These are phyloP conservation scores for Lactarius vividus DNA, from an alignment of 768 basidiomycete species.

Conservation along the genomic window DNA sequence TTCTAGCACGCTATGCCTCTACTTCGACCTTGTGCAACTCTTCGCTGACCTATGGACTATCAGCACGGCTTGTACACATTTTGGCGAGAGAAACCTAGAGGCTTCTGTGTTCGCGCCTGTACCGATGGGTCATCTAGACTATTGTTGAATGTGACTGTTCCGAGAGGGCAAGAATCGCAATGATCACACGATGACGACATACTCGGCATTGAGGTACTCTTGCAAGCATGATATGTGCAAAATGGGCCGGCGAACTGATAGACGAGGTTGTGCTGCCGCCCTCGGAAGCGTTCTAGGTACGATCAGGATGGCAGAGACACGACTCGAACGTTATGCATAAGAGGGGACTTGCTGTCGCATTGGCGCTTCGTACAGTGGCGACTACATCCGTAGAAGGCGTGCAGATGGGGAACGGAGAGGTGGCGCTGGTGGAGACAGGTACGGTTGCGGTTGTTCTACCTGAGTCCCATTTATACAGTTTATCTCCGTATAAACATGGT, in stretches of 20 bases:
- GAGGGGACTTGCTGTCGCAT: not conserved
- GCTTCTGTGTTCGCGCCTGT: constrained; percentile 9
- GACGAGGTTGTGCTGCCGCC: constrained; percentile 13
- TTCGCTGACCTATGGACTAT: constrained; percentile 14
- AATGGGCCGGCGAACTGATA: not conserved
- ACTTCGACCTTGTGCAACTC: constrained; percentile 10
- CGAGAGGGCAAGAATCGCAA: not conserved
- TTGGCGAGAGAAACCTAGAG: constrained; percentile 20
- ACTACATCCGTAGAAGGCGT: not conserved
- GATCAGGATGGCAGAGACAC: not conserved
- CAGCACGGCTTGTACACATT: constrained; percentile 9
- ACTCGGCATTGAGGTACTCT: constrained; percentile 8
- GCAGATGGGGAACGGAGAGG: constrained; percentile 10
- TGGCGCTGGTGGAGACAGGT: constrained; percentile 13
- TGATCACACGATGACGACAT: not conserved
- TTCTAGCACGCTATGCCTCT: constrained; percentile 11
- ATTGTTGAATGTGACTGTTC: constrained; percentile 15
- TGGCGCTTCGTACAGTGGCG: too few relatives aligned
- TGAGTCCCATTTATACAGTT: not conserved
- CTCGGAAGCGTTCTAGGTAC: constrained; percentile 15
- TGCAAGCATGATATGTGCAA: constrained; percentile 20
- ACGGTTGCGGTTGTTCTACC: constrained; percentile 3
- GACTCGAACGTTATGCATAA: not conserved
- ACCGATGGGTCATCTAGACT: constrained; percentile 4
- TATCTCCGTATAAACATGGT: too few relatives aligned